phyloP scores from a whole-genome alignment of 345 rosid species.

The Durio zibethinus region DNA sequence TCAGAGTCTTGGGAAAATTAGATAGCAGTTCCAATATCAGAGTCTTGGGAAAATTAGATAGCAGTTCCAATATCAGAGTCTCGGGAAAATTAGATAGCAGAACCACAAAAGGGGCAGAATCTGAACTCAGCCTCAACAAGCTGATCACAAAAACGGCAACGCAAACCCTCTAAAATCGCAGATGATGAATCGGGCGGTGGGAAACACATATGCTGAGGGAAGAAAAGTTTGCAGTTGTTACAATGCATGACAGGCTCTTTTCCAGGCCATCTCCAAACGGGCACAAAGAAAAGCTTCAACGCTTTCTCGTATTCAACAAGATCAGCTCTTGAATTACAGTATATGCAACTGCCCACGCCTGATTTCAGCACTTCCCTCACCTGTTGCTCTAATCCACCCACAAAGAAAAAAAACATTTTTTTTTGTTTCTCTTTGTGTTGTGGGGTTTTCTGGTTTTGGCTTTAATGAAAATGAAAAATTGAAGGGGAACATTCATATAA shows the following conservation, averaged over 20 bases:
- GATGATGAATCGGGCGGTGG: slow-evolving; percentile 18
- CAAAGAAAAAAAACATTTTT: slow-evolving; percentile 85
- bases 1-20: slow-evolving; percentile 14
- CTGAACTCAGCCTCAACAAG: slow-evolving; percentile 55
- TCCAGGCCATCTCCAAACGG: slow-evolving; percentile 86
- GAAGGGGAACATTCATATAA: too few relatives aligned
- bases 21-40: too few relatives aligned
- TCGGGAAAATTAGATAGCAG: slow-evolving; percentile 35
- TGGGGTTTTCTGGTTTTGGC: not conserved
- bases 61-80: too few relatives aligned
- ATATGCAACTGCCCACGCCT: slow-evolving; percentile 63
- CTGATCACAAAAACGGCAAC: slow-evolving; percentile 66
- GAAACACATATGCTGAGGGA: slow-evolving; percentile 43
- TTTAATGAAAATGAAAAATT: too few relatives aligned
- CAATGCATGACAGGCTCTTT: slow-evolving; percentile 61
- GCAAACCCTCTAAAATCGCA: slow-evolving; percentile 23
- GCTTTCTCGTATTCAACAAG: slow-evolving; percentile 85
- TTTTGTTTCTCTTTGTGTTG: not conserved
- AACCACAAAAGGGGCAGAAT: slow-evolving; percentile 87
- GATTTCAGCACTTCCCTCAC: slow-evolving; percentile 63
- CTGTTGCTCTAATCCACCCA: slow-evolving; percentile 80
- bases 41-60: slow-evolving; percentile 28
- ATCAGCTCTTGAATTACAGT: slow-evolving; percentile 72
- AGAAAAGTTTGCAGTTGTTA: slow-evolving; percentile 55
- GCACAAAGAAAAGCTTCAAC: slow-evolving; percentile 75